Evolutionary conservation across 2,329 filamentous ascomycete species (phyloP), one percentile per base, ranked within the genome.

Genomic region (Fusarium graminum): DNA sequence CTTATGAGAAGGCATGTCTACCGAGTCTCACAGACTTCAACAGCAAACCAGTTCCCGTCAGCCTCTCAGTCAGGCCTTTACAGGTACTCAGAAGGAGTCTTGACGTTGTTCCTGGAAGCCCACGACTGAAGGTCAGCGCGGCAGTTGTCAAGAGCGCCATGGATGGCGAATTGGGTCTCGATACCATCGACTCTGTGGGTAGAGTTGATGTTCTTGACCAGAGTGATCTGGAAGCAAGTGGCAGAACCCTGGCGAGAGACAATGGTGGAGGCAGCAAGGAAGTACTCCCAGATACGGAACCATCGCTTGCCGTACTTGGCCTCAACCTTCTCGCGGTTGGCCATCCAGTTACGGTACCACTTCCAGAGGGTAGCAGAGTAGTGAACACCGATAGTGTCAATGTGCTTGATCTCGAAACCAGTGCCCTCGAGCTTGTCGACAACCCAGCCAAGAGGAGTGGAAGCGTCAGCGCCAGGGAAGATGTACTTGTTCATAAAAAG

Each of bases 401-500:
- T 82, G 71, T 84, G 84, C 89, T 97, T 98, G 79, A 98, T 83
- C 80, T 98, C 95, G 34, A 80, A 80, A 36, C 78, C 77, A 38
- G 76, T 90, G 57, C 86, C 89, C 83, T 99, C 95, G 19, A 97
- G 87, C 76, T 88, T 89, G 79, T 93, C 88, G 72, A 97, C 84
- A 74, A 95, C 92, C 80, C 90, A 95, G 71, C 92, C 93, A 46
- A 99, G 88, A 50, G 95, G 95, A 59, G 93, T 97, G 41, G 92
- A 97, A 51, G 95, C 95, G 77, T 98, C 95, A 50, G 95, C 95
- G 77, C 95, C 95, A 32, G 94, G 95, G 87, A 98, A 98, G 79
- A 98, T 86, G 81, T 98, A 97, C 84, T 97, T 97, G 90, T 98
- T 98, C 93, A 98, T 97, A 87, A 97, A 98, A 44, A 98, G 86